Conservation (phyloP, 1,284 basidiomycete species). For the Gymnopus androsaceus region DNA sequence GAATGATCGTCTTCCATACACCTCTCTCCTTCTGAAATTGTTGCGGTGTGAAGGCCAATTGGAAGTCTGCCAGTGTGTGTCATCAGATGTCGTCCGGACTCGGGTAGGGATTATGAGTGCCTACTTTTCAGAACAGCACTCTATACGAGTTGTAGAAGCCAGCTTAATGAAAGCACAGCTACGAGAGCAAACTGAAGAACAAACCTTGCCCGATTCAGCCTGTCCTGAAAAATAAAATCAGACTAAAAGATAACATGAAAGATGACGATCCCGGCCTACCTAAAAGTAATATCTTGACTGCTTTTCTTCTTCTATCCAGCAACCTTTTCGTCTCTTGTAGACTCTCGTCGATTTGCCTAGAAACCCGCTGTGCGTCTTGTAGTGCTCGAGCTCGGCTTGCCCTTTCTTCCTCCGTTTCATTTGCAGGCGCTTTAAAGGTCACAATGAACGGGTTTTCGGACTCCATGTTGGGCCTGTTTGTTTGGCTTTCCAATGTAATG, state of each 20-base stretch:
- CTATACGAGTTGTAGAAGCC: constrained; percentile 24
- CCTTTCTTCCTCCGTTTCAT: constrained; percentile 50
- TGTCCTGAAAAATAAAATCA: constrained; percentile 44
- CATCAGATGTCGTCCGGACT: not conserved
- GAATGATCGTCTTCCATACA: constrained; percentile 65
- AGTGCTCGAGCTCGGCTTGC: constrained; percentile 39
- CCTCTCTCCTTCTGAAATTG: constrained; percentile 58
- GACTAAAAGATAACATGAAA: not conserved
- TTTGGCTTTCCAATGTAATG: constrained; percentile 4
- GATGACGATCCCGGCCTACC: constrained; percentile 41
- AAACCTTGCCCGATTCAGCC: constrained; percentile 66
- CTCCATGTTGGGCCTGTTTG: constrained; percentile 5
- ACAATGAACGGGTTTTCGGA: constrained; percentile 20
- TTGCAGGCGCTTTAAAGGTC: constrained; percentile 34
- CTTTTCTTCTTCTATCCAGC: constrained; percentile 55
- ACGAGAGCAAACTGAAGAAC: constrained; percentile 3
- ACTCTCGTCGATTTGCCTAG: constrained; percentile 58
- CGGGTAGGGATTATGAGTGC: too few relatives aligned
- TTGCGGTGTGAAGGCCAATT: constrained; percentile 61
- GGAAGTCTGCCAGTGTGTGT: constrained; percentile 53
- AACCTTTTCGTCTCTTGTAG: constrained; percentile 52
- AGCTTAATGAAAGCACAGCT: not conserved
- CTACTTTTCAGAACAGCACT: constrained; percentile 68
- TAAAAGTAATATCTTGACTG: constrained; percentile 63
- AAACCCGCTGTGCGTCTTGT: constrained; percentile 47